Evolutionary conservation across 208 protist genomes (phyloP), one percentile per base, ranked within the genome.

Genomic region (Acanthamoeba healyi): DNA sequence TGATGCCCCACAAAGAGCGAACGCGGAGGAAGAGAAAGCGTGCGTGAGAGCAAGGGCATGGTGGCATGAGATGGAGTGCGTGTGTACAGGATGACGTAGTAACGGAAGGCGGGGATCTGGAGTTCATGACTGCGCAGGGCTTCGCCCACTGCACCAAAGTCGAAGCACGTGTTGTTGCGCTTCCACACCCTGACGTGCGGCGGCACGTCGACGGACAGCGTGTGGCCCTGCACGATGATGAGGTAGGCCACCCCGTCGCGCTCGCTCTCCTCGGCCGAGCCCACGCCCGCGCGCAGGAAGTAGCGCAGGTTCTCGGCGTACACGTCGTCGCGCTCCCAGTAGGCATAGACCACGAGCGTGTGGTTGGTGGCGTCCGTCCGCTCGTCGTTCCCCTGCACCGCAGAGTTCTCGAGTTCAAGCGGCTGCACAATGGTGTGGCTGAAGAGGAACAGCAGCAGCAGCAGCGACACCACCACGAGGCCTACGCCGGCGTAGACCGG

Each of bases 221-320:
- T 38, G 70, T 19, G 70, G 36, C 70, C 70, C 70, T 79, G 70
- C 70, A 79, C 70, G 70, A 79, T 79, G 34, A 79, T 7, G 19
- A 79, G 70, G 70, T 79, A 44, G 15, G 12, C 36, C 34, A 79
- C 70, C 7, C 70, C 19, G 26, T 26, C n/a, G 7, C 38, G 70
- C 36, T 79, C 14, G 70, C 36, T 46, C 36, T 46, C 70, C 36
- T 79, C 70, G 36, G 70, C 70, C 36, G 36, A 49, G 36, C 22
- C 34, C 38, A 79, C 70, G 36, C 70, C 70, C 19, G 29, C 70
- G 14, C 70, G 70, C 34, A 79, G 38, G 70, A 79, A 79, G 70
- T 46, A 79, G 15, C 36, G n/a, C 14, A 79, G 70, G 38, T 79
- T 79, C 70, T 79, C 70, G 70, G 36, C 36, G 36, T 79, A 79